Evolutionary conservation across 805 yeast species (phyloP).

Genomic region (Yarrowia sp.): DNA sequence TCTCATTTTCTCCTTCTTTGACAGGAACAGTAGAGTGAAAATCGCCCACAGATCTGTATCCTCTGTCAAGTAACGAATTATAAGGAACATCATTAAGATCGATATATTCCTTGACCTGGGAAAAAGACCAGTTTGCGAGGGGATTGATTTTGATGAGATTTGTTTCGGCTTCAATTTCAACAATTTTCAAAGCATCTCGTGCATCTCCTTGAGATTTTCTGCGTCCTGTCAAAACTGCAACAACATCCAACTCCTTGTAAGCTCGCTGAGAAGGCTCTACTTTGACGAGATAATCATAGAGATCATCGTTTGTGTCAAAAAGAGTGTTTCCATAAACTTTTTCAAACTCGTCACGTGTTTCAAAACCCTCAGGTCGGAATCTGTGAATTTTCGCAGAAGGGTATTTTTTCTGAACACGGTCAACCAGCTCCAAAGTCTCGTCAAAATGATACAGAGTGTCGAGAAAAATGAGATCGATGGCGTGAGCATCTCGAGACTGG

Average conservation of each 20-base stretch:
- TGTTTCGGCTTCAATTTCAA: conserved; percentile 69
- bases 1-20: conserved; percentile 86
- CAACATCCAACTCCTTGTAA: conserved; percentile 64
- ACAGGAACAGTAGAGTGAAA: conserved; percentile 93
- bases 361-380: conserved; percentile 60
- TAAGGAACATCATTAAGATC: conserved; percentile 73
- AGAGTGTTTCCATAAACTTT: conserved; percentile 65
- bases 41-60: conserved; percentile 90
- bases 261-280: conserved; percentile 92
- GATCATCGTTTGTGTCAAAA: conserved; percentile 79
- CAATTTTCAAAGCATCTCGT: conserved; percentile 63
- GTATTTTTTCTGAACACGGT: conserved; percentile 55
- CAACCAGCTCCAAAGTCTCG: conserved; percentile 79
- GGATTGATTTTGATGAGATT: conserved; percentile 86
- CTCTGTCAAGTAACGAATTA: conserved; percentile 76
- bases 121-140: conserved; percentile 75
- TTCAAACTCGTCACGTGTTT: conserved; percentile 60
- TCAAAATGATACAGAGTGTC: conserved; percentile 93
- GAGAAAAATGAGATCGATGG: conserved; percentile 74
- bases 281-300: conserved; percentile 81
- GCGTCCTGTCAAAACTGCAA: conserved; percentile 89
- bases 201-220: conserved; percentile 87
- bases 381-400: conserved; percentile 54
- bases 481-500: conserved; percentile 34
- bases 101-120: conserved; percentile 65